phyloP scores from a whole-genome alignment of 2,329 filamentous ascomycete species.

The Phoma sp. region DNA sequence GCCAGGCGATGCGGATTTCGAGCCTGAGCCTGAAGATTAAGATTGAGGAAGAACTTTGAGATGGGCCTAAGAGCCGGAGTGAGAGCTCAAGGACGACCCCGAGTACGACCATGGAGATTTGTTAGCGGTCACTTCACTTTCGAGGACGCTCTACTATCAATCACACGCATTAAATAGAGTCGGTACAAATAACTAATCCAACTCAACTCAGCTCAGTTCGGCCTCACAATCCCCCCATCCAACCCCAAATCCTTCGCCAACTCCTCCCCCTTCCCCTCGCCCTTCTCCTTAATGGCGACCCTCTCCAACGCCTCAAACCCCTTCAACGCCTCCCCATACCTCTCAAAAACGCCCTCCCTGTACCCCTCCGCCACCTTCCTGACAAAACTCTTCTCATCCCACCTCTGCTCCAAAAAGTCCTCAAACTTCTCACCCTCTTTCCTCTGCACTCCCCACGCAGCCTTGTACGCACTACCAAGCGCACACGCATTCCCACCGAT shows the following conservation, averaged over 20 bases:
- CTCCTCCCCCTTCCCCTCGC: conserved; percentile 18
- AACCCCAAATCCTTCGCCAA: neutral
- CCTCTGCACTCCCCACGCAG: conserved; percentile 86
- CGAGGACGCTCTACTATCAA: no score
- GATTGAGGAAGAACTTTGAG: neutral
- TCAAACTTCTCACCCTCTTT: conserved; percentile 76
- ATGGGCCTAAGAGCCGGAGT: no score
- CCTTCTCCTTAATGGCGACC: conserved; percentile 60
- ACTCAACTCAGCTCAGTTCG: neutral
- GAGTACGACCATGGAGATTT: no score
- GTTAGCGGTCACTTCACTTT: no score
- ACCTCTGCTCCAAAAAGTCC: conserved; percentile 80
- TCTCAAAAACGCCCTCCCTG: conserved; percentile 72
- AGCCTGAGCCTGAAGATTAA: no score
- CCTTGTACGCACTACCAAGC: conserved; percentile 92
- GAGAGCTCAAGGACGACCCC: no score
- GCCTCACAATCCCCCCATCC: conserved; percentile 4
- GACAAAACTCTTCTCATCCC: conserved; percentile 84
- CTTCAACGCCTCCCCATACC: conserved; percentile 76
- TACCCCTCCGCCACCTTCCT: conserved; percentile 85
- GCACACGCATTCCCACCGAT: conserved; percentile 96
- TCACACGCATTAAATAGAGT: no score
- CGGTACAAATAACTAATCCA: no score
- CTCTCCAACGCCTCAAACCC: conserved; percentile 80
- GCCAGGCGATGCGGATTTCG: no score